These are phyloP conservation scores for Exophiala oligosperma DNA, from an alignment of 2,329 filamentous ascomycete species.

Conservation along the genomic window DNA sequence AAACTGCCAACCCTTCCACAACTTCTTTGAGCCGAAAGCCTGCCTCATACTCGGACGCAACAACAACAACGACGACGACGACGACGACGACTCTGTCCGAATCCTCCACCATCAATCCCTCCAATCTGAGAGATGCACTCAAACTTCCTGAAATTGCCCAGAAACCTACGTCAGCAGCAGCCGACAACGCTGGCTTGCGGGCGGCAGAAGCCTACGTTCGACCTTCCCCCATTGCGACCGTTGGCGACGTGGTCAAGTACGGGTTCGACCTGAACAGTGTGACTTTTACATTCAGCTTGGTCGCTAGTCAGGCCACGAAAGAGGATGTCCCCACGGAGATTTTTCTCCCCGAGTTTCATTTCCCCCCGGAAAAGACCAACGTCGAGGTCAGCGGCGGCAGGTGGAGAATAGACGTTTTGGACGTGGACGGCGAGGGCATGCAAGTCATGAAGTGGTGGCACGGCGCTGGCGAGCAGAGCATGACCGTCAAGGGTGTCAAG, in stretches of 20 bases:
- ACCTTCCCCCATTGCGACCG: conserved; percentile 74
- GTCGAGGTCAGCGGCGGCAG: conserved; percentile 82
- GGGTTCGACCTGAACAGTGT: conserved; percentile 82
- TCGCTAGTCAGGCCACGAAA: conserved; percentile 58
- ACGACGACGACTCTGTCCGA: conserved; percentile 36
- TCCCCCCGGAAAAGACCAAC: conserved; percentile 69
- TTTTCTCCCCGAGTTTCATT: conserved; percentile 90
- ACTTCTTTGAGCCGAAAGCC: conserved; percentile 42
- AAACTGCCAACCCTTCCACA: conserved; percentile 40
- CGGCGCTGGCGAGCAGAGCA: conserved; percentile 74
- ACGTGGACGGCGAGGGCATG: conserved; percentile 66
- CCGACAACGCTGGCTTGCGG: conserved; percentile 66
- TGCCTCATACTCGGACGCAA: conserved; percentile 55
- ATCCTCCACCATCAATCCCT: conserved; percentile 62
- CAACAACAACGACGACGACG: not conserved
- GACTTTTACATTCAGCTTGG: conserved; percentile 71
- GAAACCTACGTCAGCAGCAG: conserved; percentile 38
- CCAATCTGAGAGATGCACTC: conserved; percentile 73
- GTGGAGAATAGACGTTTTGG: conserved; percentile 79
- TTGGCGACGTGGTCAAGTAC: conserved; percentile 68
- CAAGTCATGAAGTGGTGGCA: conserved; percentile 94
- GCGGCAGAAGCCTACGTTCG: conserved; percentile 92
- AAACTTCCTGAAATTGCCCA: conserved; percentile 59
- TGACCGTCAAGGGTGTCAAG: conserved; percentile 74
- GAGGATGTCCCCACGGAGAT: conserved; percentile 74